Conservation (phyloP, 176 grass and related monocot genomes). For the Tillandsia leiboldiana region DNA sequence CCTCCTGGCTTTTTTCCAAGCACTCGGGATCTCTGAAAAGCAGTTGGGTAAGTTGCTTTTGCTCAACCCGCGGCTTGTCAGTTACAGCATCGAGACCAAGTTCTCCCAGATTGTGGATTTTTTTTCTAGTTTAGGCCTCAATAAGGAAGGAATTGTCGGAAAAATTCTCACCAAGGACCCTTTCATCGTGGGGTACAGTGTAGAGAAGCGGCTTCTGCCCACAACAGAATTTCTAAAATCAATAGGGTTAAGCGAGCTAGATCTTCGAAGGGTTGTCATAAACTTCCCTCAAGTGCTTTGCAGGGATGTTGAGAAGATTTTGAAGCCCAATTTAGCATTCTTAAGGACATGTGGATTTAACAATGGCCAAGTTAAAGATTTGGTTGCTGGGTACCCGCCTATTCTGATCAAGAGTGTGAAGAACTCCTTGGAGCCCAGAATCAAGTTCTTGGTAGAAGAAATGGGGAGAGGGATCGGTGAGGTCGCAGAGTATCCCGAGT, state of each 20-base stretch:
- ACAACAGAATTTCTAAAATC: conserved; percentile 83
- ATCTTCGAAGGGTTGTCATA: conserved; percentile 54
- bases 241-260: conserved; percentile 31
- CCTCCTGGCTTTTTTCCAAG: conserved; percentile 83
- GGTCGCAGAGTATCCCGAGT: conserved; percentile 77
- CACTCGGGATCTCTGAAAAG: conserved; percentile 66
- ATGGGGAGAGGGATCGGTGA: conserved; percentile 64
- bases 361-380: conserved; percentile 43
- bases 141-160: conserved; percentile 22
- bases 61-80: conserved; percentile 86
- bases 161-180: conserved; percentile 43
- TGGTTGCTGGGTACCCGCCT: conserved; percentile 75
- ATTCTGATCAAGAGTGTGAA: conserved; percentile 88
- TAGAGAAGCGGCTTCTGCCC: conserved; percentile 68
- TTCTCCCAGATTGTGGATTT: conserved; percentile 63
- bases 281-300: conserved; percentile 65
- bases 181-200: conserved; percentile 73
- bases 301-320: conserved; percentile 59
- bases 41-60: conserved; percentile 81
- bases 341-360: conserved; percentile 46
- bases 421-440: conserved; percentile 79
- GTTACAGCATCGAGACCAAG: conserved; percentile 92
- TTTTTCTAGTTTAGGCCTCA: conserved; percentile 47
- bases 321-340: conserved; percentile 64
- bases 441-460: conserved; percentile 81